These are phyloP conservation scores for Xeromyces bisporus DNA, from an alignment of 495 filamentous ascomycete genomes.

Conservation along the genomic window DNA sequence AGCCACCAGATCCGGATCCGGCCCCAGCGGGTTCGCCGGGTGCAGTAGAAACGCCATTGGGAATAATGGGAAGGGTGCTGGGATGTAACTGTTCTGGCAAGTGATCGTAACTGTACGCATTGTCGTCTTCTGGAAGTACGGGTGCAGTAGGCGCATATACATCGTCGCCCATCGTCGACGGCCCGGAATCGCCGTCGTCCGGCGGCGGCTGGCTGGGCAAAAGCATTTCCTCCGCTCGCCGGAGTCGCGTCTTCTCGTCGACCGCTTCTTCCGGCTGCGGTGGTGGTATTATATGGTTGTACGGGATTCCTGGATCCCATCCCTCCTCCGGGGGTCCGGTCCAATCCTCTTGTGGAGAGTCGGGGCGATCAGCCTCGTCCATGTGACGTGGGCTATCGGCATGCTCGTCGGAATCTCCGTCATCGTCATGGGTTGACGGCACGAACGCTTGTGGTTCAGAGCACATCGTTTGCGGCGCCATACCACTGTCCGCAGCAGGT, in stretches of 20 bases:
- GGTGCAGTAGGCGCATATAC: conserved; percentile 17
- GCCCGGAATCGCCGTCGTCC: conserved; percentile 27
- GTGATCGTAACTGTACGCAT: conserved; percentile 22
- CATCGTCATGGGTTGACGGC: conserved; percentile 12
- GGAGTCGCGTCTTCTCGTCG: conserved; percentile 53
- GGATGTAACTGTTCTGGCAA: conserved; percentile 16
- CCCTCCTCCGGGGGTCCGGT: conserved; percentile 6
- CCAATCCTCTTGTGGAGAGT: conserved; percentile 16
- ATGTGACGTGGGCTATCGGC: conserved; percentile 13
- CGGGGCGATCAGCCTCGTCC: conserved; percentile 21
- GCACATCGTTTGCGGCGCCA: conserved; percentile 4
- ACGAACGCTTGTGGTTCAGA: conserved; percentile 1
- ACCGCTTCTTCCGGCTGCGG: conserved; percentile 39
- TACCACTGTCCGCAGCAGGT: conserved; percentile 12
- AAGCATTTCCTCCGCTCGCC: conserved; percentile 48
- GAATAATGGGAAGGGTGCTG: conserved; percentile 2
- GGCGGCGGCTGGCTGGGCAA: conserved; percentile 56
- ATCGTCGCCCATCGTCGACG: conserved; percentile 23
- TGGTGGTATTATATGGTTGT: conserved; percentile 27
- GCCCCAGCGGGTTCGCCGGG: conserved; percentile 7
- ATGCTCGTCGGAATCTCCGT: conserved; percentile 14
- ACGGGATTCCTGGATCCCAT: conserved; percentile 11
- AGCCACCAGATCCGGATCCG: conserved; percentile 21
- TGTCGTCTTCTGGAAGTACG: conserved; percentile 24
- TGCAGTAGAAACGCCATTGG: conserved; percentile 3